A percentile compares a stretch with the other conserved stretches of the same genome.
Conservation (phyloP, 345 rosid species). For the Linum lewisii region DNA sequence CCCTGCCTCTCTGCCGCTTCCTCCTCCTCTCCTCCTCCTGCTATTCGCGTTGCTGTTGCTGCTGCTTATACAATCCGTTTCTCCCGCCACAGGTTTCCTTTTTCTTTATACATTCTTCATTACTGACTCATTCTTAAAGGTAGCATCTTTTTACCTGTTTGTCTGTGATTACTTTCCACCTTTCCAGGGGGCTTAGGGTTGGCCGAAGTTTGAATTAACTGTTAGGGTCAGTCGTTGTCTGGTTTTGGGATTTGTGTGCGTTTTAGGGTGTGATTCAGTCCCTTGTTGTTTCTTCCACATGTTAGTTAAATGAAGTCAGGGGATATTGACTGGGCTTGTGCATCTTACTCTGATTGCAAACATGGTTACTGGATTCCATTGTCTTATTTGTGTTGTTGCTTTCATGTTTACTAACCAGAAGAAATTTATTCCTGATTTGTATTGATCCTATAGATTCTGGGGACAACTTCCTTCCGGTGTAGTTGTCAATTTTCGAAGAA, state of each 20-base stretch:
- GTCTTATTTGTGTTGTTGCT: too few relatives aligned
- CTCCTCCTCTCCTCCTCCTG: slow-evolving; percentile 15
- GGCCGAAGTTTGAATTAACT: too few relatives aligned
- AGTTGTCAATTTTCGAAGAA: slow-evolving; percentile 5
- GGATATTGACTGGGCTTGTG: too few relatives aligned
- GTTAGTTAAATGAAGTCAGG: too few relatives aligned
- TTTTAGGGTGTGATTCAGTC: too few relatives aligned
- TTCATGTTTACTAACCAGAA: background rate
- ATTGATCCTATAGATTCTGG: slow-evolving; percentile 10
- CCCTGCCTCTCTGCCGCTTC: slow-evolving; percentile 18
- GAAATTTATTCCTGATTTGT: background rate
- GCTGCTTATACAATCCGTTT: background rate
- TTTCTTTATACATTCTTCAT: background rate
- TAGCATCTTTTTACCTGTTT: background rate
- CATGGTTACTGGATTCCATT: background rate
- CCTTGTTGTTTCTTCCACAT: too few relatives aligned
- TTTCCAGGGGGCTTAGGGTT: too few relatives aligned
- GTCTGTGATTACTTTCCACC: too few relatives aligned
- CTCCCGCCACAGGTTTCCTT: slow-evolving; percentile 27
- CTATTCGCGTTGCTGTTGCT: slow-evolving; percentile 10
- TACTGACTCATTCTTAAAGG: too few relatives aligned
- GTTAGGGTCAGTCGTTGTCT: too few relatives aligned
- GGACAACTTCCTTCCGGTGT: slow-evolving; percentile 9
- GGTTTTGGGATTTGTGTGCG: too few relatives aligned
- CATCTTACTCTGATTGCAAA: too few relatives aligned